phyloP scores from a whole-genome alignment of 345 rosid species.

The Dovyalis caffra region DNA sequence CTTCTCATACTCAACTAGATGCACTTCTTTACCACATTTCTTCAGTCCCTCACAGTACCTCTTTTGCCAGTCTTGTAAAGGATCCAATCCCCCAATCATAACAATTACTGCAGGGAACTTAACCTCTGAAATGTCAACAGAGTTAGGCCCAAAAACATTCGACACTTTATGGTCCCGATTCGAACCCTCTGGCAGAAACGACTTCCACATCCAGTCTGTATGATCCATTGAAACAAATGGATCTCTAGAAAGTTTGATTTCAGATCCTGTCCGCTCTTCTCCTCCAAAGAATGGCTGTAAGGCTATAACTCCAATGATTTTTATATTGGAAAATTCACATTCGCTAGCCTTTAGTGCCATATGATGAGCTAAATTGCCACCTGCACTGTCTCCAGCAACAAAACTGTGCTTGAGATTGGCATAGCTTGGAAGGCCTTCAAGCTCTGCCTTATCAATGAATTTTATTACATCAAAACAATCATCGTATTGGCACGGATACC shows the following conservation, averaged over 20 bases:
- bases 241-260: background rate
- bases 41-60: constrained; percentile 14
- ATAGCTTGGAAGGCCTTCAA: background rate
- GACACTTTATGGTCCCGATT: constrained; percentile 17
- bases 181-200: constrained; percentile 11
- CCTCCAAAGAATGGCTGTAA: constrained; percentile 25
- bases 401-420: constrained; percentile 11
- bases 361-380: constrained; percentile 21
- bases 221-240: background rate
- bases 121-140: background rate
- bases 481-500: constrained; percentile 31
- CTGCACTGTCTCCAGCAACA: constrained; percentile 18
- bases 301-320: background rate
- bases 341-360: background rate
- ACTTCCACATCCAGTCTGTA: constrained; percentile 18
- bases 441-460: background rate
- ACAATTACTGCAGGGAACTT: constrained; percentile 10
- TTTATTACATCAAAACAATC: constrained; percentile 27
- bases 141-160: constrained; percentile 16
- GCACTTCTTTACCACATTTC: constrained; percentile 12
- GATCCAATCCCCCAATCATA: constrained; percentile 15
- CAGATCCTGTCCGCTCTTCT: constrained; percentile 18
- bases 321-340: background rate
- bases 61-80: constrained; percentile 24
- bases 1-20: constrained; percentile 8